phyloP scores from a whole-genome alignment of 768 basidiomycete genomes.

The Mycena galopus region DNA sequence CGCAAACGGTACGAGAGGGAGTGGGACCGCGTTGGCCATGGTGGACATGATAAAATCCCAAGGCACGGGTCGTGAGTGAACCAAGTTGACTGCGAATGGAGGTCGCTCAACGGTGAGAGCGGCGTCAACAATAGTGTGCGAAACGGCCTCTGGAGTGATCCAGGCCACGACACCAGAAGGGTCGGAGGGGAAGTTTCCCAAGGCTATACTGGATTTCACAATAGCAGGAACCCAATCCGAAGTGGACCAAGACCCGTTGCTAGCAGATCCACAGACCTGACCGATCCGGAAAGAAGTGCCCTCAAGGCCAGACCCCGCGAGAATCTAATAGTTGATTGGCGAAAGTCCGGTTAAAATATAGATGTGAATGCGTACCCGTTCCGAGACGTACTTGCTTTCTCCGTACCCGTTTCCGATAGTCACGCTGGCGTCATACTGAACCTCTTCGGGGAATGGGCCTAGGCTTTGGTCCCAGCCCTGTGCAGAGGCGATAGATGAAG shows the following conservation, averaged over 20 bases:
- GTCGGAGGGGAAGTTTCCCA: conserved; percentile 30
- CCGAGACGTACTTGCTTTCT: conserved; percentile 46
- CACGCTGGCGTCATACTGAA: conserved; percentile 6
- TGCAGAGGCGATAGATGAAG: conserved; percentile 49
- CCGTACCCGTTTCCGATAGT: conserved; percentile 48
- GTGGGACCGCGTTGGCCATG: not conserved
- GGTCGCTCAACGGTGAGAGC: conserved; percentile 37
- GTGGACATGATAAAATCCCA: not conserved
- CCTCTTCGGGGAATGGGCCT: conserved; percentile 51
- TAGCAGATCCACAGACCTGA: not conserved
- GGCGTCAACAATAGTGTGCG: conserved; percentile 48
- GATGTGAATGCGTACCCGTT: not conserved
- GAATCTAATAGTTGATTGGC: not conserved
- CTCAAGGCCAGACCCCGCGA: not conserved
- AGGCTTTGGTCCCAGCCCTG: conserved; percentile 39
- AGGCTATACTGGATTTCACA: conserved; percentile 37
- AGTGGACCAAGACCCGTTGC: conserved; percentile 40
- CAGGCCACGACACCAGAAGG: conserved; percentile 46
- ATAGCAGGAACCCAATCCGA: conserved; percentile 17
- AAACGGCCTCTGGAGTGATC: conserved; percentile 52
- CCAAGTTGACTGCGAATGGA: conserved; percentile 48
- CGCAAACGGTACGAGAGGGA: not conserved
- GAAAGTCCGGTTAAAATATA: not conserved
- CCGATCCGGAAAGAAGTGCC: not conserved
- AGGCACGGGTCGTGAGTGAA: not conserved